Conservation (phyloP, 805 yeast species). For the Spathaspora sp. region DNA sequence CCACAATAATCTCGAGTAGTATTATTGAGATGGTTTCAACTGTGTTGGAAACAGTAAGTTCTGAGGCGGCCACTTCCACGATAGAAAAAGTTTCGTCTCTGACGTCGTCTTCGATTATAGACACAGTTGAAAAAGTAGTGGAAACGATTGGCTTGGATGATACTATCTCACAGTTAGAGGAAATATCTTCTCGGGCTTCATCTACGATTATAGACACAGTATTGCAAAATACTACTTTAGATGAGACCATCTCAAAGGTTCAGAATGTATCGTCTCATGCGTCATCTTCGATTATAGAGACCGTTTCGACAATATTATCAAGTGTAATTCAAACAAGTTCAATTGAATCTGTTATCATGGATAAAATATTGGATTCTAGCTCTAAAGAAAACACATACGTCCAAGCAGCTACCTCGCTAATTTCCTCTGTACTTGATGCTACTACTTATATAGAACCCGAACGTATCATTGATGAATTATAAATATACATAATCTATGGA, state of each 20-base stretch:
- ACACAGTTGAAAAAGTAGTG: not conserved
- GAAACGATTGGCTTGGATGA: not conserved
- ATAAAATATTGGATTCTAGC: not conserved
- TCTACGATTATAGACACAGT: not conserved
- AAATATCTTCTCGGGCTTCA: no score
- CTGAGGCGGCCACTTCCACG: not conserved
- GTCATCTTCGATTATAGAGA: not conserved
- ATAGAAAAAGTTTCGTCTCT: not conserved
- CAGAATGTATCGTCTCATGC: no score
- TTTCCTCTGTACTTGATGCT: not conserved
- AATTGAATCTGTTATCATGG: not conserved
- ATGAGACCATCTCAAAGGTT: no score
- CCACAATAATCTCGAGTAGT: not conserved
- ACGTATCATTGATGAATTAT: constrained; percentile 11
- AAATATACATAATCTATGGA: constrained; percentile 9
- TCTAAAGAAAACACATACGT: not conserved
- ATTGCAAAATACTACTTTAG: not conserved
- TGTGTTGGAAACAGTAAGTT: not conserved
- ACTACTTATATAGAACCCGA: not conserved
- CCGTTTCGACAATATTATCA: not conserved
- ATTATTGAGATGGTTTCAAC: not conserved
- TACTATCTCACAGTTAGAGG: no score
- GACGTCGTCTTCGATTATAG: not conserved
- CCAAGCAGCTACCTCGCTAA: not conserved
- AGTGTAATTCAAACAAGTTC: not conserved